Evolutionary conservation across 176 grass and related monocot genomes (phyloP), one percentile per base, ranked within the genome.

Genomic region (Aegilops umbellulata): DNA sequence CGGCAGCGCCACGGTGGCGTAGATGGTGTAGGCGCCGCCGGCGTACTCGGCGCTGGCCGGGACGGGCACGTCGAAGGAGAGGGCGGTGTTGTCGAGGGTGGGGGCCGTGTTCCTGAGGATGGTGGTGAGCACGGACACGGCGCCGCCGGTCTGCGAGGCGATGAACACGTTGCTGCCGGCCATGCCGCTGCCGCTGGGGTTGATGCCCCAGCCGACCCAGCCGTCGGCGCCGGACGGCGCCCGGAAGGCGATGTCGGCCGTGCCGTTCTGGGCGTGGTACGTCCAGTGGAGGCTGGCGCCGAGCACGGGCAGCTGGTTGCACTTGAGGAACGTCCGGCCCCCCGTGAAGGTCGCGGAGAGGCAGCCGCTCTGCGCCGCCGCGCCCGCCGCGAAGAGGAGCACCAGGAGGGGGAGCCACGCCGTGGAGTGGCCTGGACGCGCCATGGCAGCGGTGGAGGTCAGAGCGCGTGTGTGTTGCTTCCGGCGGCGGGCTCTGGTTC

Each of bases 131-230:
- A 93, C 15, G 39, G 89, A 66, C 4, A 89, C 67, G 7, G 1
- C 63, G 60, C 94, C 90, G 66, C 2, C 20, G 47, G 5, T 53
- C 16, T 53, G 71, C 61, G 72, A 93, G 13, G 90, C 94, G 77
- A 99, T 29, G 88, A 99, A 80, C 41, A 93, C 88, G 67, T 87
- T 83, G 61, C 90, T 88, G 17, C 89, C 89, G 5, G 0, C 0
- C 97, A 99, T 99, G 58, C 12, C 0, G 82, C 0, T 0, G 8
- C 10, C 0, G 3, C 1, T 6, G 8, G 94, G 73, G 90, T 99
- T 99, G 92, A 99, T 92, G n/a, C 84, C 97, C 97, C 97, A 99
- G 53, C 39, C 84, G 13, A 96, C 97, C 94, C 94, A 99, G 2
- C 87, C 83, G 69, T 10, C 3, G 41, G 41, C 1, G 8, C 5